Evolutionary conservation across 768 basidiomycete species (phyloP).

Genomic region (Tulasnella sp.): DNA sequence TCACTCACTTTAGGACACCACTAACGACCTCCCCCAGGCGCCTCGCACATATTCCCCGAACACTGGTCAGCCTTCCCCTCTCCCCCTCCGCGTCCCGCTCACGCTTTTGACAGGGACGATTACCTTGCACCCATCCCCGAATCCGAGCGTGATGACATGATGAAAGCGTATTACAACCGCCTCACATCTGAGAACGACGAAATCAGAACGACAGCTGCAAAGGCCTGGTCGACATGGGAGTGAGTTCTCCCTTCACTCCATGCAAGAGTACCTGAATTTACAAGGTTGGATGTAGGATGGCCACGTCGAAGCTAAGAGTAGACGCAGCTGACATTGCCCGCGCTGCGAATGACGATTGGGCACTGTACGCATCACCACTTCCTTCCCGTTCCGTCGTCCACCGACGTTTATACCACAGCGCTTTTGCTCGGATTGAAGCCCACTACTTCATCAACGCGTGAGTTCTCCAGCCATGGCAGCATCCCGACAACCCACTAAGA

Average conservation of each 20-base stretch:
- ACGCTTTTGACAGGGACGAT: conserved; percentile 49
- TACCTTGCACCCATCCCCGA: conserved; percentile 73
- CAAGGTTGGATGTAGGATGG: conserved; percentile 44
- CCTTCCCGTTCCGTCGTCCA: not conserved
- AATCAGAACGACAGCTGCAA: conserved; percentile 55
- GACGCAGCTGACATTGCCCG: conserved; percentile 55
- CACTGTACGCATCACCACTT: conserved; percentile 42
- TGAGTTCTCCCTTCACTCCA: conserved; percentile 30
- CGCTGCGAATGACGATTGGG: conserved; percentile 60
- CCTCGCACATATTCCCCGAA: conserved; percentile 48
- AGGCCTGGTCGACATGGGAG: conserved; percentile 89
- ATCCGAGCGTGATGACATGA: conserved; percentile 62
- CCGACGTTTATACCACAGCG: conserved; percentile 33
- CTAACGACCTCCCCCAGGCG: not conserved
- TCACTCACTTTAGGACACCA: not conserved
- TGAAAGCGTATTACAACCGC: conserved; percentile 71
- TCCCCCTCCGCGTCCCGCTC: not conserved
- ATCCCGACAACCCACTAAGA: not conserved
- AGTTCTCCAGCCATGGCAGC: not conserved
- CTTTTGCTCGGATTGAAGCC: conserved; percentile 69
- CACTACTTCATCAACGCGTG: conserved; percentile 9
- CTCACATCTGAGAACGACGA: conserved; percentile 61
- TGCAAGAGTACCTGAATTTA: not conserved
- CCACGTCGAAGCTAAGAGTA: conserved; percentile 60
- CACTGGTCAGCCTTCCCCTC: conserved; percentile 48